A percentile compares a stretch with the other conserved stretches of the same genome.
These are phyloP conservation scores for Leersia perrieri DNA, from an alignment of 176 grass and related monocot genomes.

Conservation along the genomic window DNA sequence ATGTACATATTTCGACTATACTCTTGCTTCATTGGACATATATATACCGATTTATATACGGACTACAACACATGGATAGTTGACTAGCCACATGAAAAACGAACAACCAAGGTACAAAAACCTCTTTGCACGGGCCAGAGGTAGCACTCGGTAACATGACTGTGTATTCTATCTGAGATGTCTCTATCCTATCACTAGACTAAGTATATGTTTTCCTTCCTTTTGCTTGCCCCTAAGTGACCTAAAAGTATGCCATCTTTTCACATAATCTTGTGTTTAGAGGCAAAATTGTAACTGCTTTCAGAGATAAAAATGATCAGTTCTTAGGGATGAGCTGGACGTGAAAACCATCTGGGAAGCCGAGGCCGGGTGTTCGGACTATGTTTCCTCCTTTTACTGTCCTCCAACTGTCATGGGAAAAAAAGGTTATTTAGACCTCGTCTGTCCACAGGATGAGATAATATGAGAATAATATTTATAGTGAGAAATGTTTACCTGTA, in stretches of 20 bases:
- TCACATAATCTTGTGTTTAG: constrained; percentile 24
- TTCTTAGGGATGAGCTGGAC: constrained; percentile 57
- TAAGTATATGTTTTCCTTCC: constrained; percentile 38
- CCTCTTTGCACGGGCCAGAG: constrained; percentile 19
- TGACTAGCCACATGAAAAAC: constrained; percentile 65
- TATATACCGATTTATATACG: constrained; percentile 32
- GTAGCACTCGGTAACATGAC: constrained; percentile 27
- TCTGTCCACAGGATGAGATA: not conserved
- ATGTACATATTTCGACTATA: not conserved
- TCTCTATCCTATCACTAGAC: constrained; percentile 40
- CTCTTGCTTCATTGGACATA: constrained; percentile 22
- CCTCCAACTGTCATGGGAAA: constrained; percentile 44
- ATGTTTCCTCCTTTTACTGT: constrained; percentile 78
- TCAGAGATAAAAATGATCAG: constrained; percentile 12
- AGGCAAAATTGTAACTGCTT: not conserved
- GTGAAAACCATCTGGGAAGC: constrained; percentile 77
- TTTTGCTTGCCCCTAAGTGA: constrained; percentile 19
- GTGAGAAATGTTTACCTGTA: constrained; percentile 50
- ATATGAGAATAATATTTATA: not conserved
- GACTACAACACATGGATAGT: constrained; percentile 43
- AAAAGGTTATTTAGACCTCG: constrained; percentile 18
- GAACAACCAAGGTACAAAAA: constrained; percentile 45
- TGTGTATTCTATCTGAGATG: constrained; percentile 26
- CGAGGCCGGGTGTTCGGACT: constrained; percentile 67
- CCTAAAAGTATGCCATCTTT: constrained; percentile 30